Conservation (phyloP, 148 eudicot species). For the Silene uniflora region DNA sequence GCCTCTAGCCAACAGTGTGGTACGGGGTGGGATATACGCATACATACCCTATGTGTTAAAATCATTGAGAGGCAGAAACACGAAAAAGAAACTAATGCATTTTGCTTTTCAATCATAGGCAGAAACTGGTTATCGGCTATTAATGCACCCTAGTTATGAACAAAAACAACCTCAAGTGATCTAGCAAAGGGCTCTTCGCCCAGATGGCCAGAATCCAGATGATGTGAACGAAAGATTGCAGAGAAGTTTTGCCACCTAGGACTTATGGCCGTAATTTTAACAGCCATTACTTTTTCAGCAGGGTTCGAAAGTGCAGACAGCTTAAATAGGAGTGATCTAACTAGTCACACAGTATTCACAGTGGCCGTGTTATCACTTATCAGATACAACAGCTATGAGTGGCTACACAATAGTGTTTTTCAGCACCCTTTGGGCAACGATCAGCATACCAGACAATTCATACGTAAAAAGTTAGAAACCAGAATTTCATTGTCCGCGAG, state of each 20-base stretch:
- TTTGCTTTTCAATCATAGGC: too few species aligned
- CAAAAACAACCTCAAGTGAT: too few species aligned
- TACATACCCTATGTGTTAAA: too few species aligned
- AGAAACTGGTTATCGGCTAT: too few species aligned
- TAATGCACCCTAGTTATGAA: too few species aligned
- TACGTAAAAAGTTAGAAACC: background rate
- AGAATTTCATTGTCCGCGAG: background rate
- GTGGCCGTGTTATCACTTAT: constrained; percentile 36
- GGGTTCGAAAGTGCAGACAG: constrained; percentile 32
- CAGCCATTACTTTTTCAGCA: constrained; percentile 40
- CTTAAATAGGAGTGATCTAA: constrained; percentile 23
- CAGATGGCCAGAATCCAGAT: too few species aligned
- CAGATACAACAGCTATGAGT: constrained; percentile 41
- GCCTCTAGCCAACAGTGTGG: too few species aligned
- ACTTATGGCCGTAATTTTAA: constrained; percentile 35
- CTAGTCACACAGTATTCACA: constrained; percentile 26
- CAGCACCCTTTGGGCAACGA: constrained; percentile 36
- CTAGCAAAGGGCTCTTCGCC: too few species aligned
- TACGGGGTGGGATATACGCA: too few species aligned
- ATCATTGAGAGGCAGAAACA: background rate
- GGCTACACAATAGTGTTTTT: constrained; percentile 42
- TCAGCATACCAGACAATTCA: background rate
- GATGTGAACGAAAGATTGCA: constrained; percentile 26
- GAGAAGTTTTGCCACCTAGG: constrained; percentile 30
- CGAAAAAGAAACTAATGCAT: too few species aligned